phyloP scores from a whole-genome alignment of 2,329 filamentous ascomycete genomes.

The Graphium sp. region DNA sequence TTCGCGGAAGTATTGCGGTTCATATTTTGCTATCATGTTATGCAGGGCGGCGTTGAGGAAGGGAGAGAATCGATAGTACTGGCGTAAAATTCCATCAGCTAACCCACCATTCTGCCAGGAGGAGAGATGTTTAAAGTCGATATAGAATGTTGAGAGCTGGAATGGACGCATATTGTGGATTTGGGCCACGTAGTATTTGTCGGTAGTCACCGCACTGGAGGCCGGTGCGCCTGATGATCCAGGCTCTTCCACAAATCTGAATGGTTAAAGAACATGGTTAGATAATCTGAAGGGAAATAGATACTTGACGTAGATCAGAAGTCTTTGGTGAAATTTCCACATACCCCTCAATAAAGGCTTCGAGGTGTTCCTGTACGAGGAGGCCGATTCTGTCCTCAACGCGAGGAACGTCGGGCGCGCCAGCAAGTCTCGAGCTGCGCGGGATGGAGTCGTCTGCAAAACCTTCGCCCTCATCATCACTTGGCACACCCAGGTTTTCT shows the following conservation, averaged over 20 bases:
- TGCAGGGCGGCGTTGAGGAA: slow-evolving; percentile 81
- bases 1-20: slow-evolving; percentile 83
- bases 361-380: slow-evolving; percentile 59
- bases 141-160: slow-evolving; percentile 68
- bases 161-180: slow-evolving; percentile 62
- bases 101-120: slow-evolving; percentile 64
- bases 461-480: slow-evolving; percentile 44
- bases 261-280: slow-evolving; percentile 3
- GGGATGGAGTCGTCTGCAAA: slow-evolving; percentile 50
- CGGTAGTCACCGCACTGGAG: slow-evolving; percentile 55
- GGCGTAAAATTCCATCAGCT: slow-evolving; percentile 69
- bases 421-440: slow-evolving; percentile 20
- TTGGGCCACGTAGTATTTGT: slow-evolving; percentile 74
- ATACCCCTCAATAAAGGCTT: slow-evolving; percentile 64
- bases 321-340: too few relatives aligned
- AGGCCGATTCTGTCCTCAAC: slow-evolving; percentile 65
- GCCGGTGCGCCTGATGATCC: slow-evolving; percentile 43
- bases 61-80: slow-evolving; percentile 90
- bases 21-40: slow-evolving; percentile 86
- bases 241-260: slow-evolving; percentile 52
- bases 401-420: slow-evolving; percentile 40
- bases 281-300: not conserved
- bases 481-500: slow-evolving; percentile 41
- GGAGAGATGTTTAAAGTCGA: slow-evolving; percentile 74
- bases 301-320: slow-evolving; percentile 1